Conservation (phyloP, 768 basidiomycete species). For the Roridomyces roridus region DNA sequence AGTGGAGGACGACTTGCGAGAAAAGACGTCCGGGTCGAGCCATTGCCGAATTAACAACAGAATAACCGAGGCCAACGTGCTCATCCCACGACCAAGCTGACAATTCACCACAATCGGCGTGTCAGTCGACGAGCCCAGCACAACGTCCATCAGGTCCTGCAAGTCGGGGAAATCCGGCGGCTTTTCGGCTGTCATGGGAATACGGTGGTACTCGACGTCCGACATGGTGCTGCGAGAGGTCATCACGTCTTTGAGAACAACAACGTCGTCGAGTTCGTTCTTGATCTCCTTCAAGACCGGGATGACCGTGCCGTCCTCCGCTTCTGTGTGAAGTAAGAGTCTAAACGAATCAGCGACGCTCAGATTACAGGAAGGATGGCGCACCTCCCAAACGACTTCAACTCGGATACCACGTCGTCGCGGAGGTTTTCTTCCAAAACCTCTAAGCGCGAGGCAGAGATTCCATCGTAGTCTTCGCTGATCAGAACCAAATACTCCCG, state of each 20-base stretch:
- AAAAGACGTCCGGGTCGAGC: slow-evolving; percentile 56
- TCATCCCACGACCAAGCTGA: slow-evolving; percentile 92
- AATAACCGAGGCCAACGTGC: slow-evolving; percentile 88
- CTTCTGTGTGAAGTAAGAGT: slow-evolving; percentile 89
- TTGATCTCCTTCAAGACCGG: slow-evolving; percentile 95
- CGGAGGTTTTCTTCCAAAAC: slow-evolving; percentile 88
- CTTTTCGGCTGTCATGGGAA: slow-evolving; percentile 93
- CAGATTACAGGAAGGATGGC: slow-evolving; percentile 14
- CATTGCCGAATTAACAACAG: slow-evolving; percentile 86
- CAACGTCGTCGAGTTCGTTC: slow-evolving; percentile 58
- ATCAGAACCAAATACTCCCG: too few relatives aligned
- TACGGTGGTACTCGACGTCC: slow-evolving; percentile 77
- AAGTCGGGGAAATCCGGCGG: slow-evolving; percentile 78
- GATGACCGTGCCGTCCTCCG: slow-evolving; percentile 83
- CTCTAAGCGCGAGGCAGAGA: slow-evolving; percentile 89
- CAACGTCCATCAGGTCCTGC: slow-evolving; percentile 79
- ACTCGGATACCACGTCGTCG: slow-evolving; percentile 86
- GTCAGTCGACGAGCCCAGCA: slow-evolving; percentile 68
- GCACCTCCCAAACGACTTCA: slow-evolving; percentile 81
- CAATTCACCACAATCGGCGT: slow-evolving; percentile 94
- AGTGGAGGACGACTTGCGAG: slow-evolving; percentile 51
- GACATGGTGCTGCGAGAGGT: slow-evolving; percentile 47
- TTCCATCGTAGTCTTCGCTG: slow-evolving; percentile 98
- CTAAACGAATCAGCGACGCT: slow-evolving; percentile 45
- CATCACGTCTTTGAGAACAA: slow-evolving; percentile 91